Evolutionary conservation across 2,329 filamentous ascomycete species (phyloP), one percentile per base, ranked within the genome.

Genomic region (Aspergillus sp.): DNA sequence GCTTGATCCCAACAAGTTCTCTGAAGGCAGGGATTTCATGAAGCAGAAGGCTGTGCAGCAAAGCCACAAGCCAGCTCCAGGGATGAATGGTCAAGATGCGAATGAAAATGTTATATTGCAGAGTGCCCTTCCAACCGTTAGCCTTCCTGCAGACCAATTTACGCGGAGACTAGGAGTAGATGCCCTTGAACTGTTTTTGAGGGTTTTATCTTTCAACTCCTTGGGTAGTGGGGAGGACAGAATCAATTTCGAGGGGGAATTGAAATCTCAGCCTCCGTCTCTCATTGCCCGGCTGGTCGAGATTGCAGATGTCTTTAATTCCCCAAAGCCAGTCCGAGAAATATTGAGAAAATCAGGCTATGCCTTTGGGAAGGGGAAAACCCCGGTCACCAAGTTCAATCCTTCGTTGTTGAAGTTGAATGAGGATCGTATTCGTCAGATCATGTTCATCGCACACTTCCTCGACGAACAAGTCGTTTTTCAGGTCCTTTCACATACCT

Each of bases 1-100:
- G 9, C 51, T 72, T 11, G 67, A 72, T 31, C 62, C 66, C 2
- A 51, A 60, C 10, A 72, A 71, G 42, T 72, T 72, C 42, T 57
- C 57, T 2, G 69, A 72, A 46, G 68, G 69, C 5, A 59, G 58
- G 38, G 39, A 53, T 4, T 54, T 71, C 45, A 51, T 56, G 41
- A 52, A 59, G 26, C 58, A 61, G 28, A 54, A 62, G 48, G 37
- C 54, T 47, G 42, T 19, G 19, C 19, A 19, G 4, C 2, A 19
- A 19, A 19, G 19, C 19, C 19, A 19, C 19, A 19, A 19, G 19
- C 19, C 19, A 19, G 19, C 19, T 19, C 19, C 19, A 12, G 10
- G n/a, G 13, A 34, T 12, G 19, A 37, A 43, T 10, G 27, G 30
- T 5, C 13, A 36, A 10, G 30, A 12, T 6, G 30, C 28, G 5